A percentile compares a stretch with the other conserved stretches of the same genome.
phyloP scores from a whole-genome alignment of 2,329 filamentous ascomycete genomes.

The Colletotrichum tropicale region DNA sequence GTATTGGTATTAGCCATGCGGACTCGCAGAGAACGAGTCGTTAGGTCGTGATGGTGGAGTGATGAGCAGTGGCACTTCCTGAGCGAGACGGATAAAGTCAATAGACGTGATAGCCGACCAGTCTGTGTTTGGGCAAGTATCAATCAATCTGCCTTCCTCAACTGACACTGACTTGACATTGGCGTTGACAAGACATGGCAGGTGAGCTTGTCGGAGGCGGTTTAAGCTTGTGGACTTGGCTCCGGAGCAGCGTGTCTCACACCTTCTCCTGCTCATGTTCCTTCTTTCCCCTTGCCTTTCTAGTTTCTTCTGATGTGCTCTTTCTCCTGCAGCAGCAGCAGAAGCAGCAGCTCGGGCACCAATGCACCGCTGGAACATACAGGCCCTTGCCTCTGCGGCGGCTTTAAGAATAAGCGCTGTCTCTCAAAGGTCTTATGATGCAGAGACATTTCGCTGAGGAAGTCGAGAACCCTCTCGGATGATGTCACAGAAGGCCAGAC shows the following conservation, averaged over 20 bases:
- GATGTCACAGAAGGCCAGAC: conserved; percentile 10
- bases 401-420: neutral
- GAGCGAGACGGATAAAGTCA: neutral
- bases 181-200: neutral
- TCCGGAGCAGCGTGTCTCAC: neutral
- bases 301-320: neutral
- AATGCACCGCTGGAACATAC: neutral
- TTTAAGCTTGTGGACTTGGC: neutral
- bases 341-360: neutral
- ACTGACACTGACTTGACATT: neutral
- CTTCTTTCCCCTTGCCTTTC: neutral
- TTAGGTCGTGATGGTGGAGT: neutral
- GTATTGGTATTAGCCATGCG: neutral
- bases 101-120: neutral
- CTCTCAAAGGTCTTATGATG: neutral
- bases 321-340: neutral
- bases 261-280: neutral
- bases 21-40: neutral
- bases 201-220: neutral
- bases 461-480: neutral
- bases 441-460: neutral
- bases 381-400: neutral
- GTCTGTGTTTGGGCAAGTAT: neutral
- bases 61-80: conserved; percentile 2
- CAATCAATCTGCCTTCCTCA: neutral